Evolutionary conservation across 345 rosid species (phyloP).

Genomic region (Corymbia maculata): DNA sequence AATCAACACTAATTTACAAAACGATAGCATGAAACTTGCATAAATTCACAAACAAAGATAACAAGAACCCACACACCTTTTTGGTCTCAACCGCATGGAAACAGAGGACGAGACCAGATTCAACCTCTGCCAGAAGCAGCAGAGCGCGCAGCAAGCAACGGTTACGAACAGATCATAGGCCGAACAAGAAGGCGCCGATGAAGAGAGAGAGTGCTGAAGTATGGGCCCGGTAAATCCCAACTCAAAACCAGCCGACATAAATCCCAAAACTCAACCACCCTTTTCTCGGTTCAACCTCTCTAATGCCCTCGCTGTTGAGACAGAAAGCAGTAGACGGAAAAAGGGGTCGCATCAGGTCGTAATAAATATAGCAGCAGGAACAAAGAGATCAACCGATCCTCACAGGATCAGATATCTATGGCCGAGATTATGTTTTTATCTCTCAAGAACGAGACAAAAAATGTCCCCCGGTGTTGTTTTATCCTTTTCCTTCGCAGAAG

Average conservation of each 20-base stretch:
- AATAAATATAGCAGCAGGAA: background rate
- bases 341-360: background rate
- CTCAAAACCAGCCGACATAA: slow-evolving; percentile 83
- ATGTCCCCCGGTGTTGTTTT: background rate
- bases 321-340: background rate
- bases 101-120: slow-evolving; percentile 30
- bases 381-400: background rate
- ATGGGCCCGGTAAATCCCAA: slow-evolving; percentile 68
- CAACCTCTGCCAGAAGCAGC: slow-evolving; percentile 54
- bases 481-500: background rate
- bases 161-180: background rate
- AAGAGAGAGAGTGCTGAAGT: slow-evolving; percentile 37
- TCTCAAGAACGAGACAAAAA: background rate
- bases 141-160: slow-evolving; percentile 19
- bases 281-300: slow-evolving; percentile 1
- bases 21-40: background rate
- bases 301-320: background rate
- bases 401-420: slow-evolving; percentile 54
- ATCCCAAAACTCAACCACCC: slow-evolving; percentile 20
- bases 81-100: slow-evolving; percentile 81
- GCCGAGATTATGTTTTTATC: slow-evolving; percentile 18
- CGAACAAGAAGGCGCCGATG: background rate
- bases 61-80: slow-evolving; percentile 24
- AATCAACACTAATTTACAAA: background rate
- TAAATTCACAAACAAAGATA: background rate